A percentile compares a stretch with the other conserved stretches of the same genome.
Conservation (phyloP, 305 asterid species). For the Fraxinus paxiana region DNA sequence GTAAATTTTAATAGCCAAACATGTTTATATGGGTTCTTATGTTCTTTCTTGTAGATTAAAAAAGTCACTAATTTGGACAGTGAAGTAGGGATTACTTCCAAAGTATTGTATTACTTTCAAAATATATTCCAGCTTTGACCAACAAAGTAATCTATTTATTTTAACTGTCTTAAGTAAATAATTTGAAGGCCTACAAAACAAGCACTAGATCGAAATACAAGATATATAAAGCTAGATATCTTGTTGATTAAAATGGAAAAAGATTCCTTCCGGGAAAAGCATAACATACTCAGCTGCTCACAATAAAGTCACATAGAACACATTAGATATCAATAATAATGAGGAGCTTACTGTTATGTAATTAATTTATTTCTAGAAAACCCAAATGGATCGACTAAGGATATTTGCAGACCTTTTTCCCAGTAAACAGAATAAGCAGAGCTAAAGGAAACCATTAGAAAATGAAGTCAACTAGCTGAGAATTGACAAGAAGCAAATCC, state of each 20-base stretch:
- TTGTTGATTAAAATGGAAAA: background rate
- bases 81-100: background rate
- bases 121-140: background rate
- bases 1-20: background rate
- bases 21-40: background rate
- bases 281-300: background rate
- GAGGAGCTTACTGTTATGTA: constrained; percentile 1
- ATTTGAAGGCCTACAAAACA: background rate
- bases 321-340: background rate
- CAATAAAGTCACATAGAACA: background rate
- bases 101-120: background rate
- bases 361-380: constrained; percentile 7
- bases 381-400: constrained; percentile 10
- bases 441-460: background rate
- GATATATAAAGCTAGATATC: background rate
- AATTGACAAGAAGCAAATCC: constrained; percentile 23
- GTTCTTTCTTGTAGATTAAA: background rate
- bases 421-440: background rate
- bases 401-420: constrained; percentile 12
- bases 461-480: constrained; percentile 14
- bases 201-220: background rate
- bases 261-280: background rate
- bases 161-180: background rate
- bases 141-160: background rate
- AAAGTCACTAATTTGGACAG: background rate